phyloP scores from a whole-genome alignment of 1,139 yeast species.

The Diutina pseudorugosa region DNA sequence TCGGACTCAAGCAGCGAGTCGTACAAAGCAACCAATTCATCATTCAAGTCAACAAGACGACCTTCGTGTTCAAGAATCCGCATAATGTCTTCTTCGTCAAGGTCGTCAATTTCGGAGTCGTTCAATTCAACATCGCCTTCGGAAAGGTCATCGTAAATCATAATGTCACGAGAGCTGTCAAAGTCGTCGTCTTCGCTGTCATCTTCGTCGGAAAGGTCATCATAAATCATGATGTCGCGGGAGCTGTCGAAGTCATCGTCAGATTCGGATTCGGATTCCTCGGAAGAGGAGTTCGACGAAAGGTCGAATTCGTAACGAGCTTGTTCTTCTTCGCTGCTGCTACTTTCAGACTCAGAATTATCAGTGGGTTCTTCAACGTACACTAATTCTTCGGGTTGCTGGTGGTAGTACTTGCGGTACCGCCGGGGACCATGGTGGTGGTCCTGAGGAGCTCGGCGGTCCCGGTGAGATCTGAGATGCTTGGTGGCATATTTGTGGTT shows the following conservation, averaged over 20 bases:
- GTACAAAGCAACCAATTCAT: constrained; percentile 27
- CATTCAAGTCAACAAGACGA: constrained; percentile 25
- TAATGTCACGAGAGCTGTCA: constrained; percentile 6
- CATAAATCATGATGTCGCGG: constrained; percentile 6
- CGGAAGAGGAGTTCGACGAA: constrained; percentile 6
- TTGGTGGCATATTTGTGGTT: constrained; percentile 1
- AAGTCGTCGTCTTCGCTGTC: constrained; percentile 6
- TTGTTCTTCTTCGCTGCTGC: constrained; percentile 10
- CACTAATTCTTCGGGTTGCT: constrained; percentile 9
- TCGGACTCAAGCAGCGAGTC: constrained; percentile 10
- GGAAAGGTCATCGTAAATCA: constrained; percentile 6
- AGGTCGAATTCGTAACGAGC: constrained; percentile 17
- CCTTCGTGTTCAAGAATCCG: constrained; percentile 26
- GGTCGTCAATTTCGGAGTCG: constrained; percentile 25
- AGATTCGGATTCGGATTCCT: constrained; percentile 9
- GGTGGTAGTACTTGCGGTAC: constrained; percentile 8
- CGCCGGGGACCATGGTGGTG: background rate
- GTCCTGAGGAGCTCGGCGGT: background rate
- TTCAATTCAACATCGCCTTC: constrained; percentile 8
- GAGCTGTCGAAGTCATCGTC: constrained; percentile 6
- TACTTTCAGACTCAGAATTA: constrained; percentile 7
- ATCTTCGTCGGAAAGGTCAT: constrained; percentile 7
- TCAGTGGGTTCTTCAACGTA: constrained; percentile 10
- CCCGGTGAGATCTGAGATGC: background rate
- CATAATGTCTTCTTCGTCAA: constrained; percentile 22